phyloP scores from a whole-genome alignment of 805 yeast species.

The Teunomyces atbi region DNA sequence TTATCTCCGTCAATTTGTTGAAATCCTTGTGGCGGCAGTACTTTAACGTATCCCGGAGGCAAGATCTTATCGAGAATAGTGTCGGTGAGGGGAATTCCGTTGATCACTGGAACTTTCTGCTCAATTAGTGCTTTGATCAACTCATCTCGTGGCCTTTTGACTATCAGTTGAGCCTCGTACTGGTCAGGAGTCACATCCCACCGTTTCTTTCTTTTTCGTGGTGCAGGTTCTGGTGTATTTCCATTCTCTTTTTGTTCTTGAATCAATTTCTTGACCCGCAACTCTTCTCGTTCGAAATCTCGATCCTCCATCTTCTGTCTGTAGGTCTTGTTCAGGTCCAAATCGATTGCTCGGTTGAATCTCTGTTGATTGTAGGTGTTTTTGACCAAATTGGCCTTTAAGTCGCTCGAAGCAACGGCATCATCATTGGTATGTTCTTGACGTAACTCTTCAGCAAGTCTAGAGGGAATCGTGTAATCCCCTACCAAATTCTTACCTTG shows the following conservation, averaged over 20 bases:
- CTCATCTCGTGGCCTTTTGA: background rate
- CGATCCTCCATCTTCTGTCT: constrained; percentile 42
- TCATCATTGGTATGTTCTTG: constrained; percentile 21
- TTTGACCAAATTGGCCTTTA: constrained; percentile 16
- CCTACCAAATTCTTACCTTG: constrained; percentile 21
- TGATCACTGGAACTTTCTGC: constrained; percentile 24
- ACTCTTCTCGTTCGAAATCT: constrained; percentile 39
- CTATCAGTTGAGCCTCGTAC: constrained; percentile 14
- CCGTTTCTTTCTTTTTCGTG: constrained; percentile 32
- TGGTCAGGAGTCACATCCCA: constrained; percentile 47
- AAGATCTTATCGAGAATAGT: constrained; percentile 47
- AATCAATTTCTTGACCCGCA: constrained; percentile 21
- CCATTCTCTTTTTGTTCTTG: constrained; percentile 16
- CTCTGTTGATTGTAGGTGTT: constrained; percentile 31
- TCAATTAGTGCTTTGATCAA: constrained; percentile 11
- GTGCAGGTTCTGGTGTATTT: background rate
- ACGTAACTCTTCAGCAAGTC: constrained; percentile 24
- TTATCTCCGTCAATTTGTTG: constrained; percentile 22
- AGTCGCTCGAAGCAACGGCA: constrained; percentile 11
- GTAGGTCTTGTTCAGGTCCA: constrained; percentile 29
- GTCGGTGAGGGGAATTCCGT: constrained; percentile 40
- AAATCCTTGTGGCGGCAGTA: constrained; percentile 44
- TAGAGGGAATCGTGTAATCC: constrained; percentile 29
- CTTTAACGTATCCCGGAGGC: constrained; percentile 51
- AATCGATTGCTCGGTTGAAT: constrained; percentile 22